Evolutionary conservation across 768 basidiomycete species (phyloP).

Genomic region (Lepiota brunneoincarnata): DNA sequence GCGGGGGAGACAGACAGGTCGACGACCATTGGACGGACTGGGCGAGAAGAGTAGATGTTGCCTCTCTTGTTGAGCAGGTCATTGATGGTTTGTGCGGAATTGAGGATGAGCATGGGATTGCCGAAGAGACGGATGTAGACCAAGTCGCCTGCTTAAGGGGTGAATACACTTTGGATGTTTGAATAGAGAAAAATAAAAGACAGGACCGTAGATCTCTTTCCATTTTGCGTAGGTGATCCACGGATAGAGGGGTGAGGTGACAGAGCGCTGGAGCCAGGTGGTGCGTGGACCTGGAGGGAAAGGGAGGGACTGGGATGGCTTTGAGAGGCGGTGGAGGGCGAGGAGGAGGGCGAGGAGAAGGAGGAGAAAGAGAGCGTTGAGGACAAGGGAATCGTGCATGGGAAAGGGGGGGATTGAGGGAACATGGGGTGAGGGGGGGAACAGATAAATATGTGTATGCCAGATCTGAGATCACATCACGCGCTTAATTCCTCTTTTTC

Average conservation of each 20-base stretch:
- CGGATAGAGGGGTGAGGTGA: slow-evolving; percentile 33
- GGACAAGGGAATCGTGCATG: not conserved
- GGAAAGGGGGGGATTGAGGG: not conserved
- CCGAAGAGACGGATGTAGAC: slow-evolving; percentile 20
- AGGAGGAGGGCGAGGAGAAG: not conserved
- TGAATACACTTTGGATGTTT: not conserved
- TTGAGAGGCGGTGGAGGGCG: not conserved
- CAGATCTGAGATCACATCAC: slow-evolving; percentile 7
- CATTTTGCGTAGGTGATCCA: slow-evolving; percentile 46
- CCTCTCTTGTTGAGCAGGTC: slow-evolving; percentile 47
- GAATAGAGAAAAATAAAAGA: not conserved
- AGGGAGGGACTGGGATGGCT: slow-evolving; percentile 16
- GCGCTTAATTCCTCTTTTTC: not conserved
- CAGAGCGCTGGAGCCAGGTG: slow-evolving; percentile 28
- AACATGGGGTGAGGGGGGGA: not conserved
- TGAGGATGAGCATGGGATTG: slow-evolving; percentile 45
- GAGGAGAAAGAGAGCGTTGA: not conserved
- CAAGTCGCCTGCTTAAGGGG: slow-evolving; percentile 11
- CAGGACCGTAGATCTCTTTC: slow-evolving; percentile 41
- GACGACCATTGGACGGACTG: slow-evolving; percentile 37
- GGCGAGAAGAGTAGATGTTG: slow-evolving; percentile 42
- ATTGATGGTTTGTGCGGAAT: slow-evolving; percentile 35
- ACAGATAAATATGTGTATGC: not conserved
- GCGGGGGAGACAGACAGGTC: slow-evolving; percentile 33
- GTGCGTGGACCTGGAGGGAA: slow-evolving; percentile 30